phyloP scores from a whole-genome alignment of 2,329 filamentous ascomycete genomes.

The Penicillium sp. region DNA sequence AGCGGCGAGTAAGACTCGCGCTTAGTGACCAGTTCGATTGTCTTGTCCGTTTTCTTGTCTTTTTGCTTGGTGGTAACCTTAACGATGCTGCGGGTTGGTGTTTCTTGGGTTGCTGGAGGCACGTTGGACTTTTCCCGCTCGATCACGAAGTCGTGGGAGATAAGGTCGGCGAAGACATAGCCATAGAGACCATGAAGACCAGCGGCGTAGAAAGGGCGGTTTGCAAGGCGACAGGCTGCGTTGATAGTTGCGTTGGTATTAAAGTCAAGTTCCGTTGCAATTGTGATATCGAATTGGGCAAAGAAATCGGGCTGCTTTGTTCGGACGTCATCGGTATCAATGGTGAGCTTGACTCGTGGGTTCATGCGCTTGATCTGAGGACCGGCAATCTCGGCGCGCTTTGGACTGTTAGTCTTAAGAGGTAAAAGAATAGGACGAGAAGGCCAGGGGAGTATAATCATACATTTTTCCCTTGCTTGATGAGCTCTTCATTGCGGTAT shows the following conservation, averaged over 20 bases:
- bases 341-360: constrained; percentile 75
- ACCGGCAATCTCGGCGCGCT: constrained; percentile 77
- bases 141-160: constrained; percentile 85
- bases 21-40: constrained; percentile 85
- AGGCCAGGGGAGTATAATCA: constrained; percentile 3
- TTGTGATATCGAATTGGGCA: constrained; percentile 75
- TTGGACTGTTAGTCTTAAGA: constrained; percentile 7
- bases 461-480: constrained; percentile 68
- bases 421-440: background rate
- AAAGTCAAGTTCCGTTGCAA: constrained; percentile 84
- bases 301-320: constrained; percentile 74
- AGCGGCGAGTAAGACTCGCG: constrained; percentile 87
- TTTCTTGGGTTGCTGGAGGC: constrained; percentile 64
- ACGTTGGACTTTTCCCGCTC: constrained; percentile 81
- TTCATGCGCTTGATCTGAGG: constrained; percentile 83
- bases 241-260: constrained; percentile 76
- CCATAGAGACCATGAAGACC: constrained; percentile 88
- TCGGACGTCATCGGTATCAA: constrained; percentile 68
- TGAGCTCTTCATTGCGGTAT: constrained; percentile 38
- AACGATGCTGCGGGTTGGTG: constrained; percentile 73
- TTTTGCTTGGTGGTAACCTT: constrained; percentile 68
- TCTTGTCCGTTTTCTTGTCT: constrained; percentile 69
- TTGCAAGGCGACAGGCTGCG: constrained; percentile 75
- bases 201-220: constrained; percentile 84
- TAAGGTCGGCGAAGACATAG: constrained; percentile 91